Base-by-base conservation (phyloP, 257 asterid species). In the Gentiana dahurica region DNA sequence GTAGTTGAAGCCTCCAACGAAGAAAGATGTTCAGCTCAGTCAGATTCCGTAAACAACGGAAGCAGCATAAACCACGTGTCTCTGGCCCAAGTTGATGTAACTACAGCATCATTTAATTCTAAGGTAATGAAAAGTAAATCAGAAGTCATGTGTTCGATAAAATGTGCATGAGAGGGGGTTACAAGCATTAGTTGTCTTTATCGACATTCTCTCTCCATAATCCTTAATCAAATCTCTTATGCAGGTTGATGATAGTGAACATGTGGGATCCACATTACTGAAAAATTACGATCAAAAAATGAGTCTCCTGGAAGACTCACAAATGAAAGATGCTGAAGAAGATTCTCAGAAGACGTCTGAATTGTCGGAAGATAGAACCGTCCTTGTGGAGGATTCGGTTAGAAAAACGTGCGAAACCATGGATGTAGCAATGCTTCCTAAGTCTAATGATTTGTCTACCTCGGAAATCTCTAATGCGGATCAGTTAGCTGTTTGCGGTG, bases 321-420 rank as follows among this genome's bases (percentile, higher is more conserved):
- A 54, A 43, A 9, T 33, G 45, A 68, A 47, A 33, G 36, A 67
- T 54, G 54, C 54, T 34, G 51, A 43, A 8, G 65, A 67, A 50
- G 71, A 59, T 71, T 55, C 61, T 63, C 56, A n/a, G 35, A 63
- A 55, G 67, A 55, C 58, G 52, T 43, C 53, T 71, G 73, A 71
- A 51, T 70, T 59, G 33, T 76, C 67, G 64, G 86, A 75, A 62
- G 61, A 57, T 58, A 32, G 9, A 45, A 71, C 65, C 51, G 68
- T 55, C 50, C 49, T 52, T 61, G 68, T 12, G 65, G 58, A 56
- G 51, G 53, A 50, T 9, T 50, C 59, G 34, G 13, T 47, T 55
- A 45, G 56, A 49, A 59, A 45, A 60, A 54, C 53, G 34, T 60
- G 58, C 53, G 53, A 57, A 56, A 58, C 59, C 46, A 45, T 62